Evolutionary conservation across 2,329 filamentous ascomycete species (phyloP).

Genomic region (Aspergillus unguis): DNA sequence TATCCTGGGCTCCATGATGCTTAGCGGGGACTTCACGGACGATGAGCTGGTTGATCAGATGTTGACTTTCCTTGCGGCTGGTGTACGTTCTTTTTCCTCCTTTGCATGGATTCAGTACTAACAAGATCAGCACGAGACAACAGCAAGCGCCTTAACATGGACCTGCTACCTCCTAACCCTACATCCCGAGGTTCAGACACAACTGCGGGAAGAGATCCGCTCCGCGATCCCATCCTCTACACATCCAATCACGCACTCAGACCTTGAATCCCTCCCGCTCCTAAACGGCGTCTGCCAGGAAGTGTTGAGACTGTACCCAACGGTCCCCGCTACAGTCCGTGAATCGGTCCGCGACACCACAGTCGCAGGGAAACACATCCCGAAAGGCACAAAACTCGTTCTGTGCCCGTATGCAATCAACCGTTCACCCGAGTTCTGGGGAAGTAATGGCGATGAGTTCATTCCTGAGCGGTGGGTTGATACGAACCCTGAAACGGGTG

Average conservation of each 20-base stretch:
- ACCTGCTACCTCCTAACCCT: conserved; percentile 52
- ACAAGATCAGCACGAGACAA: conserved; percentile 51
- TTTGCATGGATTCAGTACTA: conserved; percentile 1
- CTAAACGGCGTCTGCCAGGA: conserved; percentile 76
- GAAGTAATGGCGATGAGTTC: conserved; percentile 67
- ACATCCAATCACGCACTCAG: conserved; percentile 25
- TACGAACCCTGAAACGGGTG: conserved; percentile 52
- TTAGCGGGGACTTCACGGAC: conserved; percentile 38
- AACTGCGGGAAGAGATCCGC: conserved; percentile 52
- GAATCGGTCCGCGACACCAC: conserved; percentile 44
- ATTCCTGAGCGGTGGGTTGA: conserved; percentile 72
- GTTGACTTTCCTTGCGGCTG: conserved; percentile 42
- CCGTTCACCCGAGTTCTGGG: conserved; percentile 67
- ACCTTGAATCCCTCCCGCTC: conserved; percentile 51
- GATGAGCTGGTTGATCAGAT: conserved; percentile 42
- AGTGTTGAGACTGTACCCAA: conserved; percentile 53
- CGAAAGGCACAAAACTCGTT: conserved; percentile 67
- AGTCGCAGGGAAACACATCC: conserved; percentile 63
- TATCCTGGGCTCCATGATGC: conserved; percentile 39
- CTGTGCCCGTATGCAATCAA: conserved; percentile 69
- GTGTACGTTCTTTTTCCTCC: conserved; percentile 20
- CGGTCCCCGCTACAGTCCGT: conserved; percentile 40
- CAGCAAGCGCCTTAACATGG: conserved; percentile 54
- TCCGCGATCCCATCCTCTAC: conserved; percentile 42
- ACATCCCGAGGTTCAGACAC: conserved; percentile 48